Percentiles rank a stretch among this genome's conserved stretches.
These are phyloP conservation scores for Neopestalotiopsis sp. DNA, from an alignment of 2,329 filamentous ascomycete species.

Conservation along the genomic window DNA sequence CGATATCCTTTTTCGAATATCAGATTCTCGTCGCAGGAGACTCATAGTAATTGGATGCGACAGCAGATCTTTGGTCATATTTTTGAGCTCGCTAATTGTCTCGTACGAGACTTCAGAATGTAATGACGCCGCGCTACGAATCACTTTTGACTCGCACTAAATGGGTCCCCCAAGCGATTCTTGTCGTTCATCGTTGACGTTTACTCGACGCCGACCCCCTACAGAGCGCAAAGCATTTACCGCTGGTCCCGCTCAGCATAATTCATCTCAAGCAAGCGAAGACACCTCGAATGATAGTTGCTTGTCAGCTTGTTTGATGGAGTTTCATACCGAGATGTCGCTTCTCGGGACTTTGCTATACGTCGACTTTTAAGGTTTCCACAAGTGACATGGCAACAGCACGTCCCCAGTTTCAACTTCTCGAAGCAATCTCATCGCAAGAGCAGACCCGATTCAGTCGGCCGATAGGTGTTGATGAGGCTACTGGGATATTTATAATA, in stretches of 20 bases:
- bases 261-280: neutral
- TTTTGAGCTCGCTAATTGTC: neutral
- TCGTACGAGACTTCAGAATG: neutral
- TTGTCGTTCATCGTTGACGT: neutral
- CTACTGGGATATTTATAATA: conserved; percentile 3
- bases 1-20: neutral
- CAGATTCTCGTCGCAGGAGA: neutral
- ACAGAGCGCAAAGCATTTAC: neutral
- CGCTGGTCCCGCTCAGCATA: neutral
- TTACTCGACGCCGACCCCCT: neutral
- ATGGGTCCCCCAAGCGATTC: neutral
- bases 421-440: conserved; percentile 13
- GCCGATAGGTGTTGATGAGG: neutral
- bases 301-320: neutral
- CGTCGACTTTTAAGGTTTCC: neutral
- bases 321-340: neutral
- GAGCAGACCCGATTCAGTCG: neutral
- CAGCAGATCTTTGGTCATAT: neutral
- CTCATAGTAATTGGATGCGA: neutral
- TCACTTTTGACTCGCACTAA: neutral
- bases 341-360: neutral
- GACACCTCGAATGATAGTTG: neutral
- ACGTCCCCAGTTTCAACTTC: conserved; percentile 10
- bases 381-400: neutral
- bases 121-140: neutral